Evolutionary conservation across 2,329 filamentous ascomycete genomes (phyloP).

Genomic region (Hypoxylon sp.): DNA sequence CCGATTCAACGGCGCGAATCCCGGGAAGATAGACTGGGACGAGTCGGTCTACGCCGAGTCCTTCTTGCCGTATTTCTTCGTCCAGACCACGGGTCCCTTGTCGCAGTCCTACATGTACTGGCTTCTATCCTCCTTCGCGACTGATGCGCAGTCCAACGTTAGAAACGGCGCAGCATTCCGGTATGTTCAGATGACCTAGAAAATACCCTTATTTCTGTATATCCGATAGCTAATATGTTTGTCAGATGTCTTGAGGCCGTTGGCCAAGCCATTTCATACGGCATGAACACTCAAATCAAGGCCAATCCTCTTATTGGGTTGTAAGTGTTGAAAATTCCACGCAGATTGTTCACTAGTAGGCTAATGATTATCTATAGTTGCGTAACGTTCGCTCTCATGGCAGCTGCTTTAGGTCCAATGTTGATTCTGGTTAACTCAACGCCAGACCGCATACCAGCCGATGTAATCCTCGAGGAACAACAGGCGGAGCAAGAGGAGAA

Average conservation of each 20-base stretch:
- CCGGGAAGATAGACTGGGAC: slow-evolving; percentile 61
- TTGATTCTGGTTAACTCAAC: slow-evolving; percentile 55
- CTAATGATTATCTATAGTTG: slow-evolving; percentile 46
- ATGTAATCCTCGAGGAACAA: slow-evolving; percentile 53
- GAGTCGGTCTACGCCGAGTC: slow-evolving; percentile 56
- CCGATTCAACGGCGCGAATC: slow-evolving; percentile 53
- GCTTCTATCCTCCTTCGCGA: slow-evolving; percentile 57
- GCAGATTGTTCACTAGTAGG: neutral
- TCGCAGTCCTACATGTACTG: slow-evolving; percentile 61
- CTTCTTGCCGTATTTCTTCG: slow-evolving; percentile 62
- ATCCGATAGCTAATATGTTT: slow-evolving; percentile 1
- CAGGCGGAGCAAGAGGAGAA: slow-evolving; percentile 39
- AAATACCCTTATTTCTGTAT: neutral
- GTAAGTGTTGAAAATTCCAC: slow-evolving; percentile 44
- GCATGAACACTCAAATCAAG: slow-evolving; percentile 56
- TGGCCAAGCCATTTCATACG: slow-evolving; percentile 56
- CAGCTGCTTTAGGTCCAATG: slow-evolving; percentile 53
- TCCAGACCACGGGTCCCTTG: slow-evolving; percentile 56
- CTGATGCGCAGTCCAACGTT: slow-evolving; percentile 57
- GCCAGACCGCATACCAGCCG: slow-evolving; percentile 55
- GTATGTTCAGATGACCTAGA: slow-evolving; percentile 2
- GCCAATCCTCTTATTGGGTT: slow-evolving; percentile 54
- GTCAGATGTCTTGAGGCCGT: slow-evolving; percentile 54
- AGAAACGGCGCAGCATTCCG: slow-evolving; percentile 57
- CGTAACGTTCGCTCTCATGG: slow-evolving; percentile 55